Conservation (phyloP, 805 yeast genomes). For the Lipomyces lipofer region DNA sequence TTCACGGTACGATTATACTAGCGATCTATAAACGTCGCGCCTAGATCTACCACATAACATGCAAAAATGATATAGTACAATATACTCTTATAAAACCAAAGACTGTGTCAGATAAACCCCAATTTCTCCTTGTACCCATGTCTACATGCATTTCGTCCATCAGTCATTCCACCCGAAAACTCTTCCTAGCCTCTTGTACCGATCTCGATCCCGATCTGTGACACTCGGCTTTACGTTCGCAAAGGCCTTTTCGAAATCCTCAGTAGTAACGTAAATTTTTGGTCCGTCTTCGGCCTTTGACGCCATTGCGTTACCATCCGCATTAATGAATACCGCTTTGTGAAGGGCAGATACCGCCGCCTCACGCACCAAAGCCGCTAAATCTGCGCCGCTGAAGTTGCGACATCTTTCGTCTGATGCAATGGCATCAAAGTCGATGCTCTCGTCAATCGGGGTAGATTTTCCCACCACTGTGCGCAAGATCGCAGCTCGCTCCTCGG, state of each 20-base stretch:
- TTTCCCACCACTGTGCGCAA: constrained; percentile 66
- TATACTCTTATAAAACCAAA: background rate
- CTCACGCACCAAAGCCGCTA: constrained; percentile 86
- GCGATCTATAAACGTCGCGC: too few relatives aligned
- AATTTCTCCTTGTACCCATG: constrained; percentile 11
- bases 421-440: constrained; percentile 61
- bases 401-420: constrained; percentile 79
- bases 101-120: too few relatives aligned
- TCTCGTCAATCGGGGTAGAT: constrained; percentile 67
- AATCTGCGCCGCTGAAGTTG: constrained; percentile 94
- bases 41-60: too few relatives aligned
- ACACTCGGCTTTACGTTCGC: constrained; percentile 84
- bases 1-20: too few relatives aligned
- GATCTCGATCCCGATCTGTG: constrained; percentile 52
- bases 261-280: constrained; percentile 54
- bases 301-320: constrained; percentile 33
- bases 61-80: background rate
- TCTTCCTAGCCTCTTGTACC: constrained; percentile 31
- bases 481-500: constrained; percentile 77
- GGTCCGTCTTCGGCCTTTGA: constrained; percentile 39
- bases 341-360: constrained; percentile 90
- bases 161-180: constrained; percentile 32
- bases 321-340: constrained; percentile 50
- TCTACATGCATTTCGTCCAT: too few relatives aligned
- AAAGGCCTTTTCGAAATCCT: constrained; percentile 73